phyloP scores from a whole-genome alignment of 2,329 filamentous ascomycete genomes.

The Lecanicillium sp. region DNA sequence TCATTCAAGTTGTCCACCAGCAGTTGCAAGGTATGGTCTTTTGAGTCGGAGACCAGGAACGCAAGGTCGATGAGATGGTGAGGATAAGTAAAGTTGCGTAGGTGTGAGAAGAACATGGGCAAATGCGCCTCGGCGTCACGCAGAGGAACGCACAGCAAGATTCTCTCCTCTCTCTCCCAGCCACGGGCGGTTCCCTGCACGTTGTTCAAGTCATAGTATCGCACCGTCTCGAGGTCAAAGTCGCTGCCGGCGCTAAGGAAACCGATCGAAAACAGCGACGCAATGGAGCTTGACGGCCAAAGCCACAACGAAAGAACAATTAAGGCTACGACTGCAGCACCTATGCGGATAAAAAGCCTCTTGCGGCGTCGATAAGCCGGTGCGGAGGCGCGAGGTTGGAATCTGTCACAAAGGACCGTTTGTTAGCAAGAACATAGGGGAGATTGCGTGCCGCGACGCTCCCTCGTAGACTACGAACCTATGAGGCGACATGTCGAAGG shows the following conservation, averaged over 20 bases:
- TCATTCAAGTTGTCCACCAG: slow-evolving; percentile 68
- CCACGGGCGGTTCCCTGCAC: slow-evolving; percentile 86
- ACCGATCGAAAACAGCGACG: slow-evolving; percentile 58
- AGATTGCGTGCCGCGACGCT: neutral
- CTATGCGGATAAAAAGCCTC: slow-evolving; percentile 63
- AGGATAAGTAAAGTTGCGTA: slow-evolving; percentile 93
- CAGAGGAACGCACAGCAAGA: slow-evolving; percentile 87
- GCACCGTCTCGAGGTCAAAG: slow-evolving; percentile 83
- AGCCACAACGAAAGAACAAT: slow-evolving; percentile 67
- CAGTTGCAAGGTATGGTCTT: slow-evolving; percentile 75
- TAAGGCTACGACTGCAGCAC: slow-evolving; percentile 47
- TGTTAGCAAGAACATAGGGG: too few relatives aligned
- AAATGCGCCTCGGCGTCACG: slow-evolving; percentile 88
- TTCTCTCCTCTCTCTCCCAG: slow-evolving; percentile 94
- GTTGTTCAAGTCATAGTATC: slow-evolving; percentile 91
- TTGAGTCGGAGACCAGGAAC: slow-evolving; percentile 95
- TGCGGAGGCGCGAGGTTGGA: slow-evolving; percentile 73
- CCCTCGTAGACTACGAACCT: slow-evolving; percentile 48
- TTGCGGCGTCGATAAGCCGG: slow-evolving; percentile 63
- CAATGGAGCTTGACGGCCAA: slow-evolving; percentile 57
- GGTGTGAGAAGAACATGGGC: slow-evolving; percentile 97
- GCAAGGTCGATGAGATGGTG: slow-evolving; percentile 94
- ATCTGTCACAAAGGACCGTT: slow-evolving; percentile 46
- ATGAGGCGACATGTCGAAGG: slow-evolving; percentile 83
- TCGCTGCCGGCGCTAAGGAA: slow-evolving; percentile 59